phyloP scores from a whole-genome alignment of 345 rosid species.

The Schrenkiella parvula region DNA sequence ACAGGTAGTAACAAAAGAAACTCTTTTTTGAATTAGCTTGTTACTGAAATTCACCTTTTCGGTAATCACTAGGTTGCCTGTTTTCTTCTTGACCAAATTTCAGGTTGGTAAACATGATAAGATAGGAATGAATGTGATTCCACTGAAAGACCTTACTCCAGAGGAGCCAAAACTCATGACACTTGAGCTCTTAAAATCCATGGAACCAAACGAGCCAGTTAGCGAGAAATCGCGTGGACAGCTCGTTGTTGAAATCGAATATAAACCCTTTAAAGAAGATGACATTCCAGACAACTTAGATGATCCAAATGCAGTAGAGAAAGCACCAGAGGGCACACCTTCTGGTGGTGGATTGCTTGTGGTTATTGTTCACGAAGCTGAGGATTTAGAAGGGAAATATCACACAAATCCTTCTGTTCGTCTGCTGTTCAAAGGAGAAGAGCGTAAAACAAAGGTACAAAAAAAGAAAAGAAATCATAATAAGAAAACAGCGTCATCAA shows the following conservation, averaged over 20 bases:
- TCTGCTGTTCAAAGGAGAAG: constrained; percentile 79
- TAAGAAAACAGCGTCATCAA: too few species aligned
- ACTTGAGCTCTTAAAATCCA: constrained; percentile 65
- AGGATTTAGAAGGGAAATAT: constrained; percentile 85
- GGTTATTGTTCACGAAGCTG: constrained; percentile 86
- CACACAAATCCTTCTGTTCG: constrained; percentile 88
- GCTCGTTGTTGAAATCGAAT: constrained; percentile 53
- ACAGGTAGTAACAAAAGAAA: constrained; percentile 50
- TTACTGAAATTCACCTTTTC: not conserved
- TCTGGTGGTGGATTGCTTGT: constrained; percentile 83
- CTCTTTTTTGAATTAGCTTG: not conserved
- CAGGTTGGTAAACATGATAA: constrained; percentile 90
- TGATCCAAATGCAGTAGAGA: constrained; percentile 51
- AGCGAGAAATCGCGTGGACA: constrained; percentile 85
- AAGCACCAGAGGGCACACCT: constrained; percentile 92
- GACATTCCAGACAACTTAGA: constrained; percentile 36
- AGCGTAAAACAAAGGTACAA: constrained; percentile 70
- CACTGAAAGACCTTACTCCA: constrained; percentile 63
- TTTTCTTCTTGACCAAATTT: not conserved
- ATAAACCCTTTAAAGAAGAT: constrained; percentile 71
- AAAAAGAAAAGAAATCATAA: too few species aligned
- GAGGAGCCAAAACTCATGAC: constrained; percentile 71
- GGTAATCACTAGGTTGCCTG: not conserved
- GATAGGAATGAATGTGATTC: constrained; percentile 83
- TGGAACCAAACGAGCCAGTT: constrained; percentile 63